phyloP scores from a whole-genome alignment of 148 eudicot species.

The Rhododendron ovatum region DNA sequence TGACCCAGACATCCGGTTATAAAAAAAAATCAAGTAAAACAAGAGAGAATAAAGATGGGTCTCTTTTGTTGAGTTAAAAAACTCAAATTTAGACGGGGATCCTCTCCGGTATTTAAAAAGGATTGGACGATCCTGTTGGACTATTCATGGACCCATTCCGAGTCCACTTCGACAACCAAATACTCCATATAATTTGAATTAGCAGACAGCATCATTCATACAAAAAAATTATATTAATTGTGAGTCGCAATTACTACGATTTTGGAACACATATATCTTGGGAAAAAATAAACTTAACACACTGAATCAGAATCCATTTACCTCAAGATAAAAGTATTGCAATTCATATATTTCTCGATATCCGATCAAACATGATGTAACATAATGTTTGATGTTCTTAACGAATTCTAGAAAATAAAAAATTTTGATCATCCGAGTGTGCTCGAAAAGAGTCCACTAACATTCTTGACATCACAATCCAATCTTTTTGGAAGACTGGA shows the following conservation, averaged over 20 bases:
- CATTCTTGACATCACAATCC: not conserved
- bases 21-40: too few relatives aligned
- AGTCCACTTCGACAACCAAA: not conserved
- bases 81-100: not conserved
- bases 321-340: not conserved
- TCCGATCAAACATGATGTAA: too few relatives aligned
- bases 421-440: too few relatives aligned
- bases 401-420: not conserved
- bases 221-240: not conserved
- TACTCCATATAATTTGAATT: too few relatives aligned
- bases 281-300: too few relatives aligned
- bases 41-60: not conserved
- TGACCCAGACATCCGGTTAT: too few relatives aligned
- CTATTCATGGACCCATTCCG: not conserved
- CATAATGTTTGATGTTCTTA: not conserved
- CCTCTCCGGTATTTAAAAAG: not conserved
- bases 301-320: too few relatives aligned
- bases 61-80: not conserved
- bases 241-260: not conserved
- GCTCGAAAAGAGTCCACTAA: too few relatives aligned
- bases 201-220: not conserved
- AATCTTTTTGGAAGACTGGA: not conserved
- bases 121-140: too few relatives aligned
- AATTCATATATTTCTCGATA: not conserved
- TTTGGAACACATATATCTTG: not conserved